These are phyloP conservation scores for Curvularia verruculosa DNA, from an alignment of 2,329 filamentous ascomycete genomes.

Conservation along the genomic window DNA sequence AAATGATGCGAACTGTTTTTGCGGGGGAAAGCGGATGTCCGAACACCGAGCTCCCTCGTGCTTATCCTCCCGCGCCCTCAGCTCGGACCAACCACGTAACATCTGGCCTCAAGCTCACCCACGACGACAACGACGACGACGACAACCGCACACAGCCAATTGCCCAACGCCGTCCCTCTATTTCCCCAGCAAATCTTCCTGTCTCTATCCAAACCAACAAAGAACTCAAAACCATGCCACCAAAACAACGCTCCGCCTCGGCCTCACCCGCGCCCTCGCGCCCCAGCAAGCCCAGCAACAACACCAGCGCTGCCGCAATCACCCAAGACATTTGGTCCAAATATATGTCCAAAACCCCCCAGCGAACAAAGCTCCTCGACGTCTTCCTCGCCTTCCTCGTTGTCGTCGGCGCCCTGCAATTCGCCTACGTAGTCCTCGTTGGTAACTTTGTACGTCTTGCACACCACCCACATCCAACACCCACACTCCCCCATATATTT, in stretches of 20 bases:
- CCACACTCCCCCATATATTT: background rate
- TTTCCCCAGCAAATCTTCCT: background rate
- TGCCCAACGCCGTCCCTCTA: background rate
- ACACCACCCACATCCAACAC: background rate
- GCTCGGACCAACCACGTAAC: conserved; percentile 19
- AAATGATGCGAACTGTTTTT: conserved; percentile 15
- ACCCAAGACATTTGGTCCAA: conserved; percentile 73
- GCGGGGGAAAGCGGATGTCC: conserved; percentile 28
- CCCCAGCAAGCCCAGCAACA: conserved; percentile 32
- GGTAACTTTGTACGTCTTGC: conserved; percentile 84
- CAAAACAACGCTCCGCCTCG: conserved; percentile 40
- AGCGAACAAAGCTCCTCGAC: conserved; percentile 91
- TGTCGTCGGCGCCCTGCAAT: conserved; percentile 85
- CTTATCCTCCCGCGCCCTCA: conserved; percentile 7
- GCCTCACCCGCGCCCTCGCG: conserved; percentile 22
- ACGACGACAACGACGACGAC: conserved; percentile 18
- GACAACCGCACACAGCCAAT: conserved; percentile 10
- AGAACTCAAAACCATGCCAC: conserved; percentile 32
- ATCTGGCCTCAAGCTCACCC: conserved; percentile 37
- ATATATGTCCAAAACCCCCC: conserved; percentile 81
- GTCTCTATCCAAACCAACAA: background rate
- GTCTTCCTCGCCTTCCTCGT: conserved; percentile 88
- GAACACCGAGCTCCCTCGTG: conserved; percentile 14
- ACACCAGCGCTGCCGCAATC: conserved; percentile 61
- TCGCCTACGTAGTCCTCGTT: conserved; percentile 86